Evolutionary conservation across 2,329 filamentous ascomycete species (phyloP), one percentile per base, ranked within the genome.

Genomic region (Verticillium longisporum): DNA sequence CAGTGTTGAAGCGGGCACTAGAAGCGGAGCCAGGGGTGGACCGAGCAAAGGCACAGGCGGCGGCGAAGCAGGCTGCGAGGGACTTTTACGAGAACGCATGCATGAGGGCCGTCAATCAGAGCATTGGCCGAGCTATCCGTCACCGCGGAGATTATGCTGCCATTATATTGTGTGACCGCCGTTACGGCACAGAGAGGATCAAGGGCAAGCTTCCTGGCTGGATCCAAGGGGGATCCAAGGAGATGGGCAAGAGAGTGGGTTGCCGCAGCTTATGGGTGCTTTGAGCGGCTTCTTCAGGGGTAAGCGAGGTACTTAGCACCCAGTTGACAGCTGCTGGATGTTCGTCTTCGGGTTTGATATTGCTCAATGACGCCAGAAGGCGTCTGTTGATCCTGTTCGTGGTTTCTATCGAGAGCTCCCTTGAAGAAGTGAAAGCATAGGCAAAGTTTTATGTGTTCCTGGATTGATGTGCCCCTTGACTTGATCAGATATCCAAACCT

Each of bases 71-170:
- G 66, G 77, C 87, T 4, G 87, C 89, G 1, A 79, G 88, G 59
- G 90, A 94, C 63, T 96, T 91, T 70, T 96, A 96, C 71, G 92
- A 97, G 72, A 98, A 98, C 71, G 86, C 91, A 0, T 97, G 93
- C 73, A 97, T 99, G 93, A 83, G 95, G 45, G 92, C 93, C 4
- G 95, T 99, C 4, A 99, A 99, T 73, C 95, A 99, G 78, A 95
- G 91, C 70, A 93, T 99, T 67, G 95, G 95, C 1, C 82, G 95
- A 62, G 95, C 92, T 1, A 97, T 99, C 68, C 82, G 95, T 56
- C 95, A 99, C 72, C 84, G 83, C 60, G 86, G 84, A 31, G 95
- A 99, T 75, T 98, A 96, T 75, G 95, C 95, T 4, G 88, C 90
- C 15, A 97, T 99, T 65, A 76, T 97, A 61, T 82, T 99, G 70